Conservation (phyloP, 495 filamentous ascomycete genomes). For the Chaetomium tenue region DNA sequence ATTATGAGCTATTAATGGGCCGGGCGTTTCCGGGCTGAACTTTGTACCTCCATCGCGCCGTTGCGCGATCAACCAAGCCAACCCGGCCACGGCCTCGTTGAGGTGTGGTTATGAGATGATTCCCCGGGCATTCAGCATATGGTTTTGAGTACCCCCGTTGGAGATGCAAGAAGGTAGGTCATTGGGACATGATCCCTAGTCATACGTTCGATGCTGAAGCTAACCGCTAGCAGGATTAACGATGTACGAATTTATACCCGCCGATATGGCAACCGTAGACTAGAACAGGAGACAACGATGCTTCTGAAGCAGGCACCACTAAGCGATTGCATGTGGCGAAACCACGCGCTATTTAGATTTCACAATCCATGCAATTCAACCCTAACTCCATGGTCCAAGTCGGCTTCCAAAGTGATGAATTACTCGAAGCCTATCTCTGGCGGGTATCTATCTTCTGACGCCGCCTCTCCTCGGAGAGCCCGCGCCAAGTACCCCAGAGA, state of each 20-base stretch:
- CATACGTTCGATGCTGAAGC: neutral
- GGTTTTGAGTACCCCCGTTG: neutral
- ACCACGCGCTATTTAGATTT: too few species aligned
- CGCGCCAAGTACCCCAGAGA: neutral
- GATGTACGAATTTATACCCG: conserved; percentile 16
- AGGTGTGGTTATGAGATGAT: neutral
- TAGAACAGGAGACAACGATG: neutral
- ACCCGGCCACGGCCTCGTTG: neutral
- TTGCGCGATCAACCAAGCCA: neutral
- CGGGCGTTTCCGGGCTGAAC: conserved; percentile 28
- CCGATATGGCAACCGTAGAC: conserved; percentile 1
- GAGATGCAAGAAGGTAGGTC: neutral
- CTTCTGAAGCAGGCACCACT: neutral
- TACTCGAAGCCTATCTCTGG: neutral
- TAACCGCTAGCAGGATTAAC: neutral
- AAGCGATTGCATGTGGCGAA: too few species aligned
- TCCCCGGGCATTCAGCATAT: neutral
- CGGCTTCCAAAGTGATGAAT: neutral
- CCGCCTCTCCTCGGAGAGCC: neutral
- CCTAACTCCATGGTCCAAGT: neutral
- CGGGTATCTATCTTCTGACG: neutral
- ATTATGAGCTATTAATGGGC: conserved; percentile 42
- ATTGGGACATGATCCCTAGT: neutral
- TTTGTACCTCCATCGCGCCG: too few species aligned
- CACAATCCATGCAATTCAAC: neutral